A percentile compares a stretch with the other conserved stretches of the same genome.
These are phyloP conservation scores for Hypomyces perniciosus DNA, from an alignment of 2,329 filamentous ascomycete species.

Conservation along the genomic window DNA sequence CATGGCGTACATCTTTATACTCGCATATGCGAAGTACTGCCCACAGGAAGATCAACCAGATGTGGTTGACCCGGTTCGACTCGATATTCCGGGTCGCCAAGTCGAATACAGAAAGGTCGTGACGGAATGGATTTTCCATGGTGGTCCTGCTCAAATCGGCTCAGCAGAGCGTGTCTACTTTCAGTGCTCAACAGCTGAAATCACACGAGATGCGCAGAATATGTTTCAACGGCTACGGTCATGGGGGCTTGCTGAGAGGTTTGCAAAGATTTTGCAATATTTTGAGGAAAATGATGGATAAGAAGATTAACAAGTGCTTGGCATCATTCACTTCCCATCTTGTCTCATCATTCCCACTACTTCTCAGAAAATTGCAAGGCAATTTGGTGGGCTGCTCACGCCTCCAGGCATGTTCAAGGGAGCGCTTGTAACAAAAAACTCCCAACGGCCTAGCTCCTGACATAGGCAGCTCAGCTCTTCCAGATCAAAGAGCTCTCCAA, in stretches of 20 bases:
- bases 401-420: conserved; percentile 43
- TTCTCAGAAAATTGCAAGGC: conserved; percentile 35
- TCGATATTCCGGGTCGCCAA: conserved; percentile 17
- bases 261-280: conserved; percentile 21
- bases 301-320: not conserved
- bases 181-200: not conserved
- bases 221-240: conserved; percentile 19
- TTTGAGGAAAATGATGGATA: conserved; percentile 9
- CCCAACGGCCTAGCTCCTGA: conserved; percentile 42
- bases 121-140: conserved; percentile 19
- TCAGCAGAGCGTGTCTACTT: conserved; percentile 6
- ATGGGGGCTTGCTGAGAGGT: conserved; percentile 26
- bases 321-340: not conserved
- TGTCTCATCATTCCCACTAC: not conserved
- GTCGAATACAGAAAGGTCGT: conserved; percentile 3
- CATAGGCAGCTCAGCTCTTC: conserved; percentile 40
- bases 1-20: conserved; percentile 26
- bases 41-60: conserved; percentile 2
- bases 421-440: conserved; percentile 44
- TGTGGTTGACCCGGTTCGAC: conserved; percentile 6
- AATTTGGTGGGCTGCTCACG: conserved; percentile 40
- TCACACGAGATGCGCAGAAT: conserved; percentile 21
- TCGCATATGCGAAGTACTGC: conserved; percentile 22
- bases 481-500: conserved; percentile 31
- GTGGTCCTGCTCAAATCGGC: conserved; percentile 22